These are phyloP conservation scores for Chytriomyces confervae DNA, from an alignment of 192 early-diverging fungal species.

Conservation along the genomic window DNA sequence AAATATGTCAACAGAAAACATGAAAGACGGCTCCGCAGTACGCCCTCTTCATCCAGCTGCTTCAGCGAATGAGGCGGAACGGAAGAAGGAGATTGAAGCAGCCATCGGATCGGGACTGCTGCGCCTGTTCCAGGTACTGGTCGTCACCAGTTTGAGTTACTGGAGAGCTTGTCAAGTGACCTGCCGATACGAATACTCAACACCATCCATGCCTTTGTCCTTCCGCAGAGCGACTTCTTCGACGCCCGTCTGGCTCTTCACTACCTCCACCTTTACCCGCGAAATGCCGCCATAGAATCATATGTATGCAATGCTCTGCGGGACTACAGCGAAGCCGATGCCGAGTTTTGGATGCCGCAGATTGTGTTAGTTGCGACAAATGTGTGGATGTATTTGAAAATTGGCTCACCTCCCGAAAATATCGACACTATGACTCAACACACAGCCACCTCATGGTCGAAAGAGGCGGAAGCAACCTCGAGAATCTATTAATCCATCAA, in stretches of 20 bases:
- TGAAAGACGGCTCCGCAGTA: no score
- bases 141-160: not conserved
- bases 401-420: not conserved
- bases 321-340: constrained; percentile 81
- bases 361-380: constrained; percentile 64
- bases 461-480: constrained; percentile 80
- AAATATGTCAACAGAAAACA: no score
- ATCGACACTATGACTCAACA: not conserved
- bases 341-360: constrained; percentile 95
- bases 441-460: constrained; percentile 86
- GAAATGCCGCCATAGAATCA: constrained; percentile 81
- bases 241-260: constrained; percentile 90
- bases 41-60: no score
- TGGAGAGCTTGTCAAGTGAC: no score
- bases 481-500: constrained; percentile 79
- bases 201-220: constrained; percentile 36
- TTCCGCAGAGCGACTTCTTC: constrained; percentile 92
- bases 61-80: no score
- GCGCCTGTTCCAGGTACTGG: constrained; percentile 29
- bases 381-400: not conserved
- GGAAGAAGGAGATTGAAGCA: no score
- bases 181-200: constrained; percentile 46
- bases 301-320: constrained; percentile 89
- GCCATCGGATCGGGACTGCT: constrained; percentile 31
- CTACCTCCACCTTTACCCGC: constrained; percentile 89